Base-by-base conservation (phyloP, 73 alveolate genomes). In the Paramecium sonneborni region DNA sequence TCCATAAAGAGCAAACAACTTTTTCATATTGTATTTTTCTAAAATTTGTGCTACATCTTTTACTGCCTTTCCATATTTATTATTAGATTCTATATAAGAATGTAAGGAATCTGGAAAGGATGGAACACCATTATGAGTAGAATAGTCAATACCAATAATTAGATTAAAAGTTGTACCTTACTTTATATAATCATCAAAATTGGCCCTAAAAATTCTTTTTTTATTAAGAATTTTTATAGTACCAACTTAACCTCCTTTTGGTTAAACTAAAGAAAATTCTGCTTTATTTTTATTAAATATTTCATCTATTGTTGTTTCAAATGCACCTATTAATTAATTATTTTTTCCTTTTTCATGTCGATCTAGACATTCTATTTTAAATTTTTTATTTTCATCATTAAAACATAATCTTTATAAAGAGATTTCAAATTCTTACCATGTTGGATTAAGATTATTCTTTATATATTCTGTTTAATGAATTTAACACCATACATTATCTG, bases 121-220 rank as follows among this genome's bases (percentile, higher is more conserved):
- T 7, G 93, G 94, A 48, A 87, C 90, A 12, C 98, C 98, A 85
- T 97, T 97, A 26, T 98, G 93, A 7, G 96, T 98, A 24, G 99
- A 96, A 89, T 92, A 97, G 85, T 97, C 99, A 41, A 97, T 87
- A 28, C 96, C 99, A 20, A 95, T 92, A 55, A 96, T 57, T 43
- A 95, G 79, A 93, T 94, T 95, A 24, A 97, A 89, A 58, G 91
- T 94, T 70, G 95, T 84, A 1, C 98, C 98, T 3, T 95, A 95
- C 48, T 96, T 95, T 30, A 97, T 92, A 93, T 95, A 97, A 48
- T 97, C 99, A 37, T 95, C 84, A 92, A 97, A 97, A 52, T 89
- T 70, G 1, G 92, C 92, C 35, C 94, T 88, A 35, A 70, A 68
- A 32, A 74, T 68, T 23, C 48, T 68, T 11, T 55, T 39, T 28